A percentile compares a stretch with the other conserved stretches of the same genome.
Evolutionary conservation across 2,329 filamentous ascomycete genomes (phyloP).

Genomic region (Thielaviopsis populi): DNA sequence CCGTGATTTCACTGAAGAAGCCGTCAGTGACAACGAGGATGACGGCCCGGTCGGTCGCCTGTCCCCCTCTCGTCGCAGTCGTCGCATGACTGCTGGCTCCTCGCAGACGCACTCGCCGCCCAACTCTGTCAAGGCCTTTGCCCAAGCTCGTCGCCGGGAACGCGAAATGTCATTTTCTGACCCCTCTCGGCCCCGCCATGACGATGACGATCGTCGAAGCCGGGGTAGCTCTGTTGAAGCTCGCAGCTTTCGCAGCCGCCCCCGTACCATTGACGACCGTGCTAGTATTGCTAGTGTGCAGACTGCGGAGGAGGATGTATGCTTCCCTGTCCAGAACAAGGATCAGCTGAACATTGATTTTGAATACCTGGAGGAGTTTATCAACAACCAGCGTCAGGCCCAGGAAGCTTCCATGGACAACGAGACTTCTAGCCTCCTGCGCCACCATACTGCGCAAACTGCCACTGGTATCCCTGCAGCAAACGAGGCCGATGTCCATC

Average conservation of each 20-base stretch:
- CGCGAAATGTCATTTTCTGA: constrained; percentile 50
- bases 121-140: constrained; percentile 96
- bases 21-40: constrained; percentile 57
- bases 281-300: constrained; percentile 49
- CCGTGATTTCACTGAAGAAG: constrained; percentile 75
- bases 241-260: constrained; percentile 24
- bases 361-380: constrained; percentile 85
- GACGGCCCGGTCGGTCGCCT: constrained; percentile 45
- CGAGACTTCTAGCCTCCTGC: constrained; percentile 18
- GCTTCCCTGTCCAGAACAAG: constrained; percentile 64
- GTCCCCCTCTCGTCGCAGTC: constrained; percentile 30
- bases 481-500: not conserved
- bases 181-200: constrained; percentile 27
- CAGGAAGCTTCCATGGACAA: constrained; percentile 20
- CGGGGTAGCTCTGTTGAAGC: constrained; percentile 11
- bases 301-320: constrained; percentile 74
- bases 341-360: constrained; percentile 78
- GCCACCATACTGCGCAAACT: constrained; percentile 21
- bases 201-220: constrained; percentile 26
- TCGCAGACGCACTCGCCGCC: constrained; percentile 67
- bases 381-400: constrained; percentile 42
- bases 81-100: constrained; percentile 43
- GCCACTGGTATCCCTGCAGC: constrained; percentile 22
- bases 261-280: constrained; percentile 45
- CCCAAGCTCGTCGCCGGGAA: constrained; percentile 72